A percentile compares a stretch with the other conserved stretches of the same genome.
Evolutionary conservation across 1,284 basidiomycete genomes (phyloP).

Genomic region (Fistulinella staudtii): DNA sequence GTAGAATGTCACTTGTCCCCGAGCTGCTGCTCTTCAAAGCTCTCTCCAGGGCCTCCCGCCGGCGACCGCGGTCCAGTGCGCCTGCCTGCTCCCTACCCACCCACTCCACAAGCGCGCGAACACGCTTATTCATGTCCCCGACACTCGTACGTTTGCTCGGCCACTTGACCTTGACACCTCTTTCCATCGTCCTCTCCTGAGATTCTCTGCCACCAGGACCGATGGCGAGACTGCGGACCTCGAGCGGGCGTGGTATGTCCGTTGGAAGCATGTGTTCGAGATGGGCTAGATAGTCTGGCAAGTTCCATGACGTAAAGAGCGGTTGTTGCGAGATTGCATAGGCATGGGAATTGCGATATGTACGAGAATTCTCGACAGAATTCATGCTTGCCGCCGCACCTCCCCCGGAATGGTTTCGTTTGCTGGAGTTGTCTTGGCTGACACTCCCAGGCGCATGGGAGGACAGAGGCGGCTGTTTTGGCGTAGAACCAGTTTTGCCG

Average conservation of each 20-base stretch:
- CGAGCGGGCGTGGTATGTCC: slow-evolving; percentile 68
- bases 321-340: slow-evolving; percentile 73
- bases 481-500: slow-evolving; percentile 41
- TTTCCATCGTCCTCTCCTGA: slow-evolving; percentile 66
- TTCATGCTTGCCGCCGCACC: slow-evolving; percentile 18
- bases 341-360: slow-evolving; percentile 71
- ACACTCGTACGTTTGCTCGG: slow-evolving; percentile 92
- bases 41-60: slow-evolving; percentile 63
- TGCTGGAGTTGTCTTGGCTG: slow-evolving; percentile 43
- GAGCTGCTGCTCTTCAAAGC: slow-evolving; percentile 40
- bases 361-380: slow-evolving; percentile 40
- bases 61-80: slow-evolving; percentile 66
- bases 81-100: slow-evolving; percentile 81
- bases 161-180: slow-evolving; percentile 91
- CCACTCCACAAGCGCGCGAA: slow-evolving; percentile 89
- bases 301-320: slow-evolving; percentile 77
- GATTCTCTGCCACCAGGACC: slow-evolving; percentile 38
- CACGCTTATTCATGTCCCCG: slow-evolving; percentile 95
- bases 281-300: slow-evolving; percentile 93
- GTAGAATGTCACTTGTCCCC: slow-evolving; percentile 6
- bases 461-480: slow-evolving; percentile 46
- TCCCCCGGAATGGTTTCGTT: slow-evolving; percentile 42
- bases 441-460: slow-evolving; percentile 40
- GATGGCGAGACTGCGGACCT: slow-evolving; percentile 54
- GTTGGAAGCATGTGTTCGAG: slow-evolving; percentile 83